Percentiles rank a stretch among this genome's conserved stretches.
Evolutionary conservation across 1,284 basidiomycete genomes (phyloP).

Genomic region (Microbotryum scabiosae): DNA sequence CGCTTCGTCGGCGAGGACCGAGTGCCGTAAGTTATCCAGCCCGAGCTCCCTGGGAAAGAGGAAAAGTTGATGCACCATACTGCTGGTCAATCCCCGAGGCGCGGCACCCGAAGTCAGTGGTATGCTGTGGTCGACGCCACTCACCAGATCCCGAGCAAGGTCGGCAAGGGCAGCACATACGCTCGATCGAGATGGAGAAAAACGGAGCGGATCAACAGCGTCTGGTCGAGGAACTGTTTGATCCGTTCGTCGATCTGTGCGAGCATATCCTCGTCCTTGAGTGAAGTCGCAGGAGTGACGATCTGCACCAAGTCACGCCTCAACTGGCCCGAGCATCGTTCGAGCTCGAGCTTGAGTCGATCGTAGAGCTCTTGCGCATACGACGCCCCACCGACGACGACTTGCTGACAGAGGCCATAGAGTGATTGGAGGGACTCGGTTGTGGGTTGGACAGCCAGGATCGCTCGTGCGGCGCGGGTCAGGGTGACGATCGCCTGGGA

Average conservation of each 20-base stretch:
- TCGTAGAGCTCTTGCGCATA: constrained; percentile 31
- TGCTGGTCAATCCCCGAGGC: not conserved
- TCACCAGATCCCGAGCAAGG: constrained; percentile 32
- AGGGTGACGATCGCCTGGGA: constrained; percentile 18
- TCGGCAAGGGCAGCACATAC: constrained; percentile 29
- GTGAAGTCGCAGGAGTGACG: not conserved
- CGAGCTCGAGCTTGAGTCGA: constrained; percentile 32
- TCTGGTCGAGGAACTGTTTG: constrained; percentile 22
- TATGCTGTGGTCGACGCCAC: not conserved
- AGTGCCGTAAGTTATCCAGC: constrained; percentile 32
- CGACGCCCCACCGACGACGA: constrained; percentile 8
- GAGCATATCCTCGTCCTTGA: constrained; percentile 11
- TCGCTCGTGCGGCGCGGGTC: constrained; percentile 30
- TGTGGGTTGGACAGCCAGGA: constrained; percentile 28
- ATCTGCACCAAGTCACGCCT: constrained; percentile 1
- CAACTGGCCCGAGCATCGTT: constrained; percentile 24
- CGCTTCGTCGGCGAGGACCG: constrained; percentile 21
- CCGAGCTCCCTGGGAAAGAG: constrained; percentile 32
- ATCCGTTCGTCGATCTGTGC: constrained; percentile 8
- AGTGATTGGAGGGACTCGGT: constrained; percentile 33
- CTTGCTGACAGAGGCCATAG: constrained; percentile 31
- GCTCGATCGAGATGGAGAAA: constrained; percentile 35
- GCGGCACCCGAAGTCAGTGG: not conserved
- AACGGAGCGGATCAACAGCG: constrained; percentile 34
- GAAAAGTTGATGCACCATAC: not conserved